Percentiles rank a stretch among this genome's conserved stretches.
phyloP scores from a whole-genome alignment of 495 filamentous ascomycete species.

The Opeltia flavorubescens region DNA sequence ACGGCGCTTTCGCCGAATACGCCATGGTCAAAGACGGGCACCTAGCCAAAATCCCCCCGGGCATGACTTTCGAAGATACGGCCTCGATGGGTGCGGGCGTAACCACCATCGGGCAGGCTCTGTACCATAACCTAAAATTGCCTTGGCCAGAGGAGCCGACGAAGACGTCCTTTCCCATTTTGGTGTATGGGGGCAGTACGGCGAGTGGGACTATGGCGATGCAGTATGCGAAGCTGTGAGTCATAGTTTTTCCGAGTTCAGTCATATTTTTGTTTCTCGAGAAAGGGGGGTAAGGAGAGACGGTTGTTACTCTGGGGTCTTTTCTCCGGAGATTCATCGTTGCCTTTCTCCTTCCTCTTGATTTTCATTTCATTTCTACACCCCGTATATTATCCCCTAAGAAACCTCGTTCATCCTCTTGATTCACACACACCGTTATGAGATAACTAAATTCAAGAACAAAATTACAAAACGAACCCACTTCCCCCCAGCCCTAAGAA shows the following conservation, averaged over 20 bases:
- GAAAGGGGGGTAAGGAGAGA: too few species aligned
- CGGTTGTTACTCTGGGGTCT: too few species aligned
- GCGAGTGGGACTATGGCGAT: conserved; percentile 30
- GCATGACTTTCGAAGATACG: neutral
- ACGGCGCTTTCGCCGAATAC: conserved; percentile 19
- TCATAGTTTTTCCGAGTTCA: too few species aligned
- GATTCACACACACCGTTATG: too few species aligned
- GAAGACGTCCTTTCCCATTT: conserved; percentile 7
- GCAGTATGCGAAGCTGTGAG: conserved; percentile 28
- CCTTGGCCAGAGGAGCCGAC: neutral
- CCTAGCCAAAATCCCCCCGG: neutral
- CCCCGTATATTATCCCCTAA: conserved; percentile 5
- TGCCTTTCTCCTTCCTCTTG: too few species aligned
- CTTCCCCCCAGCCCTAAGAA: neutral
- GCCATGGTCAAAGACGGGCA: neutral
- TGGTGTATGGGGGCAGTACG: conserved; percentile 32
- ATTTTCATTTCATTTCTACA: too few species aligned
- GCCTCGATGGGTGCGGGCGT: neutral
- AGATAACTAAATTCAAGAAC: too few species aligned
- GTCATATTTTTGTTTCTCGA: too few species aligned
- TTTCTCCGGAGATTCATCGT: too few species aligned
- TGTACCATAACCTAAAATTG: neutral
- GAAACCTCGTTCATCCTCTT: neutral
- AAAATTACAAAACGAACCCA: too few species aligned
- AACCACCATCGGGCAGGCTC: neutral